Conservation (phyloP, 345 rosid species). For the Aquilaria yunnanensis region DNA sequence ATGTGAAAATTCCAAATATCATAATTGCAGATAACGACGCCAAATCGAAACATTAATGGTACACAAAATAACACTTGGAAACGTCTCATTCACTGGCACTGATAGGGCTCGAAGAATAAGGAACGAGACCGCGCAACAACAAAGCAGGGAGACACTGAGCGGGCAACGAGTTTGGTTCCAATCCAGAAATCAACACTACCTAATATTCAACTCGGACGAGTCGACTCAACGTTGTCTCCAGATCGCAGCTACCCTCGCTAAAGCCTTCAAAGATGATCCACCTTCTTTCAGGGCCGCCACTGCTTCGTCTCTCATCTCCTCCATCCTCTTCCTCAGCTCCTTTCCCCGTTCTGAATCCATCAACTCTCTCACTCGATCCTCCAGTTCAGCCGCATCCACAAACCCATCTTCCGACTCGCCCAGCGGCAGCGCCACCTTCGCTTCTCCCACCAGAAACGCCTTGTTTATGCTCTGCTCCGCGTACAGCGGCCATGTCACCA, state of each 20-base stretch:
- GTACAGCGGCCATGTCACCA: constrained; percentile 44
- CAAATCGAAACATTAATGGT: too few species aligned
- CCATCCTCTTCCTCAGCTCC: constrained; percentile 6
- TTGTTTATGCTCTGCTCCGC: constrained; percentile 30
- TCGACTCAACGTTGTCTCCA: too few species aligned
- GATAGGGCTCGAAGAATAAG: too few species aligned
- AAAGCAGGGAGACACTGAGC: too few species aligned
- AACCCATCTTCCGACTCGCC: constrained; percentile 12
- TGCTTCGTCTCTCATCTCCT: constrained; percentile 9
- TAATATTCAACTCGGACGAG: too few species aligned
- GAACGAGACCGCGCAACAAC: too few species aligned
- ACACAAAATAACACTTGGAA: too few species aligned
- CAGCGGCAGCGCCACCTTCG: constrained; percentile 20
- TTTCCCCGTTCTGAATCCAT: constrained; percentile 22
- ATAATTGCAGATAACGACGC: too few species aligned
- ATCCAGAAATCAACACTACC: too few species aligned
- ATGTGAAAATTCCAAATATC: too few species aligned
- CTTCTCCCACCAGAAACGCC: constrained; percentile 24
- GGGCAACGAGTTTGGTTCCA: too few species aligned
- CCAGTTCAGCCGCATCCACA: constrained; percentile 25
- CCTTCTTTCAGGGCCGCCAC: constrained; percentile 8
- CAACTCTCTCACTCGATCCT: constrained; percentile 27
- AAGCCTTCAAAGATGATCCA: constrained; percentile 18
- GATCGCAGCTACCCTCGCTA: neutral
- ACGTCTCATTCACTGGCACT: too few species aligned